Base-by-base conservation (phyloP, 2,329 filamentous ascomycete genomes). In the Diatrype stigma region DNA sequence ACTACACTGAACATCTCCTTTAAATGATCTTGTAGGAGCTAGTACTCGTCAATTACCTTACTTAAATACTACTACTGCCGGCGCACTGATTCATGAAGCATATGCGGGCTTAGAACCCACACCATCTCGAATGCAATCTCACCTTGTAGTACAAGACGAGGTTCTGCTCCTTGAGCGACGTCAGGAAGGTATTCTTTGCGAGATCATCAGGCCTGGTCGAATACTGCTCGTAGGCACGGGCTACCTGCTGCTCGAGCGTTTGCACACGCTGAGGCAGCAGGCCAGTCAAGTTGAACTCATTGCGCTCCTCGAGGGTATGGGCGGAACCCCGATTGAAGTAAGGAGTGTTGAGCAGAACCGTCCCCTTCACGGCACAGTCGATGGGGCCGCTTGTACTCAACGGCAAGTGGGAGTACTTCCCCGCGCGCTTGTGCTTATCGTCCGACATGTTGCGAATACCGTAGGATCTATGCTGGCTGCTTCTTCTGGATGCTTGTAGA, bases 1-100 rank as follows among this genome's bases (percentile, higher is more conserved):
- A 96, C 89, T n/a, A 96, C 75, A 38, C 86, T 84, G 63, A 95
- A 92, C 88, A 96, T 94, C 64, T 96, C 90, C 56, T 88, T 85
- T 19, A 96, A 71, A 60, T 96, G 86, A 4, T 88, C 82, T 64
- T 89, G 79, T 7, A 94, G 76, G 10, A 95, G 77, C 80, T 90
- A 53, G 10, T 46, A 10, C 6, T 3, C 26, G 11, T 37, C 32
- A 26, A 58, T 23, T 56, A 50, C 45, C 52, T 6, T 17, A 5
- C 45, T 34, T 42, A 32, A 8, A 6, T 22, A 8, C 17, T 45
- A 14, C n/a, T 14, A 2, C 10, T 19, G 19, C 19, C 37, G 19
- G 17, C 6, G 12, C 37, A 6, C 17, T 21, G 37, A 40, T 40
- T 21, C 19, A 17, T 12, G 4, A n/a, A n/a, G 19, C 17, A 11